Percentiles rank a stretch among this genome's conserved stretches.
These are phyloP conservation scores for Logfia minima DNA, from an alignment of 129 eudicot species.

Conservation along the genomic window DNA sequence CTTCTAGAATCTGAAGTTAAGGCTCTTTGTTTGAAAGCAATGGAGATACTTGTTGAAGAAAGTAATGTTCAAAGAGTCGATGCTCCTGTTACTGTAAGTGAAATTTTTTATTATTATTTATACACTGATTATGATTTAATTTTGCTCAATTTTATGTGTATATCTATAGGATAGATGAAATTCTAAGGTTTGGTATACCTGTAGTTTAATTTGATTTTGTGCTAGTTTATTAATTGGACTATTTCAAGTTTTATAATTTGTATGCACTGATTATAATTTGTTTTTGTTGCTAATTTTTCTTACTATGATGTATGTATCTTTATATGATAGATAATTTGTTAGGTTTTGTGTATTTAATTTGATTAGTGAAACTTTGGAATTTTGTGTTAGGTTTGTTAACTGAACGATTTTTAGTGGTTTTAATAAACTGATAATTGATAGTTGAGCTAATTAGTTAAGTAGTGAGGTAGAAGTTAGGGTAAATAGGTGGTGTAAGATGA, in stretches of 20 bases:
- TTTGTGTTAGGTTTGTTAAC: neutral
- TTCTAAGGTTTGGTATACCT: neutral
- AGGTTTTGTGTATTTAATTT: neutral
- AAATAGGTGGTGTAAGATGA: neutral
- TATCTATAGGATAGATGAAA: neutral
- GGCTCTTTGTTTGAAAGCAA: slow-evolving; percentile 75
- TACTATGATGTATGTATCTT: neutral
- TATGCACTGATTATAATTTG: neutral
- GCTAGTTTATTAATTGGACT: neutral
- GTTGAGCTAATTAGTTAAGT: neutral
- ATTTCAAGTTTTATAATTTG: neutral
- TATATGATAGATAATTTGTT: neutral
- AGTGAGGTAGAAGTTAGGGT: neutral
- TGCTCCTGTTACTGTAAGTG: slow-evolving; percentile 74
- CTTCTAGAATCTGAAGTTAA: slow-evolving; percentile 65
- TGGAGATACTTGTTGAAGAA: slow-evolving; percentile 84
- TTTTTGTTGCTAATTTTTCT: neutral
- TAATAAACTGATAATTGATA: neutral
- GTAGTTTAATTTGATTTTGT: slow-evolving; percentile 3
- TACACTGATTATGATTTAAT: neutral
- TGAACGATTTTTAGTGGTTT: neutral
- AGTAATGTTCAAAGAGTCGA: slow-evolving; percentile 84
- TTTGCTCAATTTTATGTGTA: neutral
- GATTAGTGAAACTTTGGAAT: no score
- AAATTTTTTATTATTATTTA: neutral